Evolutionary conservation across 2,329 filamentous ascomycete species (phyloP).

Genomic region (Venturia aucupariae): DNA sequence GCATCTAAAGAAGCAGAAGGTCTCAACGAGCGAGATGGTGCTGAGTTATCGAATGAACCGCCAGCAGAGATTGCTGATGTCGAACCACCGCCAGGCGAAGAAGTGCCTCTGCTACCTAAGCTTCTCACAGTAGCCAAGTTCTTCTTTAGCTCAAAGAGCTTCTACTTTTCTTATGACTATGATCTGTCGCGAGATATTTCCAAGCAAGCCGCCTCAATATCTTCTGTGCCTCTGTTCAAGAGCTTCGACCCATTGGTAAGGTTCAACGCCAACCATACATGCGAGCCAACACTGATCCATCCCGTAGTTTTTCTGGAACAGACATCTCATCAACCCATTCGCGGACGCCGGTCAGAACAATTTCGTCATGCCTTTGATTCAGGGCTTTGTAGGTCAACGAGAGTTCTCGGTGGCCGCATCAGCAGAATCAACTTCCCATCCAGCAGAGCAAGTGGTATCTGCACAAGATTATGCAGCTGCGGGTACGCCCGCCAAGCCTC

Average conservation of each 20-base stretch:
- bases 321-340: constrained; percentile 63
- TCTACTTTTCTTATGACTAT: constrained; percentile 92
- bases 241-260: constrained; percentile 58
- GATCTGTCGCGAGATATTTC: constrained; percentile 67
- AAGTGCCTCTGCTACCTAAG: constrained; percentile 61
- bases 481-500: constrained; percentile 16
- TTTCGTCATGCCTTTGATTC: constrained; percentile 73
- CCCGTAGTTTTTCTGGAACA: constrained; percentile 79
- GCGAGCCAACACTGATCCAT: neutral
- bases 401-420: constrained; percentile 56
- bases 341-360: constrained; percentile 61
- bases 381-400: constrained; percentile 86
- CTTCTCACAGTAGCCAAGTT: constrained; percentile 75
- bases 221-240: constrained; percentile 54
- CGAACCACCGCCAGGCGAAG: neutral
- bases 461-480: constrained; percentile 20
- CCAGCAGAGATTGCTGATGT: constrained; percentile 11
- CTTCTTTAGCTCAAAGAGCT: constrained; percentile 73
- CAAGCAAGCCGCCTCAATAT: constrained; percentile 33
- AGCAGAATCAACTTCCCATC: constrained; percentile 19
- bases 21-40: constrained; percentile 9
- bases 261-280: neutral
- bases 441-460: constrained; percentile 23
- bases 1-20: neutral
- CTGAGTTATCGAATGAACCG: neutral